phyloP scores from a whole-genome alignment of 495 filamentous ascomycete species.

The Peziza echinospora region DNA sequence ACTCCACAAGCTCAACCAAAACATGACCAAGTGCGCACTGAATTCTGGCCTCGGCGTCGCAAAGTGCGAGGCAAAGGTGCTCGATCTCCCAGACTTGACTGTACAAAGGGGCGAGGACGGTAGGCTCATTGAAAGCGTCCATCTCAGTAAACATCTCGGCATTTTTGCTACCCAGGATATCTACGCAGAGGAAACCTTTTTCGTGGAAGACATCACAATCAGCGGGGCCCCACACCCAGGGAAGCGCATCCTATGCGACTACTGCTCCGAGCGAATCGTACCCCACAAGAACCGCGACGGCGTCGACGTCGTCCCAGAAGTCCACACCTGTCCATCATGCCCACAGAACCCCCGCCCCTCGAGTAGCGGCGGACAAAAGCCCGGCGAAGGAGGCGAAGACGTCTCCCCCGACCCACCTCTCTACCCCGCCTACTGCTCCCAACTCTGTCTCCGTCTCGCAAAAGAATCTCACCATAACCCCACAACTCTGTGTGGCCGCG shows the following conservation, averaged over 20 bases:
- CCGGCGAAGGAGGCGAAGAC: too few relatives aligned
- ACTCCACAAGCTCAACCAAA: slow-evolving; percentile 41
- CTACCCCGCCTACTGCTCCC: slow-evolving; percentile 48
- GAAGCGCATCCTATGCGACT: slow-evolving; percentile 18
- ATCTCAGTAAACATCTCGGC: slow-evolving; percentile 43
- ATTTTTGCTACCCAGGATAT: slow-evolving; percentile 76
- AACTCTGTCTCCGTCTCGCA: slow-evolving; percentile 48
- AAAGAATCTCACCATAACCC: slow-evolving; percentile 57
- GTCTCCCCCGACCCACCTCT: slow-evolving; percentile 65
- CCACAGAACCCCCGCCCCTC: slow-evolving; percentile 46
- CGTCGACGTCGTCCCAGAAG: not conserved
- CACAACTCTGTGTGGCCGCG: slow-evolving; percentile 59
- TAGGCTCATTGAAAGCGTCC: slow-evolving; percentile 23
- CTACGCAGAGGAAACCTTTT: slow-evolving; percentile 47
- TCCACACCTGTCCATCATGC: not conserved
- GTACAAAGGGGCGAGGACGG: slow-evolving; percentile 24
- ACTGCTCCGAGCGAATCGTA: slow-evolving; percentile 4
- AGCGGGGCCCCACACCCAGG: slow-evolving; percentile 32
- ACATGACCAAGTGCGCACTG: slow-evolving; percentile 42
- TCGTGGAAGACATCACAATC: slow-evolving; percentile 56
- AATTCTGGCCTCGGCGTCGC: slow-evolving; percentile 20
- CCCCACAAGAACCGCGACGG: not conserved
- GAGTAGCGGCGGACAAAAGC: too few relatives aligned
- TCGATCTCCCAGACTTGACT: slow-evolving; percentile 43
- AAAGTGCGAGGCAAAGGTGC: slow-evolving; percentile 46